Base-by-base conservation (phyloP, 805 yeast genomes). In the Candida saitoana region DNA sequence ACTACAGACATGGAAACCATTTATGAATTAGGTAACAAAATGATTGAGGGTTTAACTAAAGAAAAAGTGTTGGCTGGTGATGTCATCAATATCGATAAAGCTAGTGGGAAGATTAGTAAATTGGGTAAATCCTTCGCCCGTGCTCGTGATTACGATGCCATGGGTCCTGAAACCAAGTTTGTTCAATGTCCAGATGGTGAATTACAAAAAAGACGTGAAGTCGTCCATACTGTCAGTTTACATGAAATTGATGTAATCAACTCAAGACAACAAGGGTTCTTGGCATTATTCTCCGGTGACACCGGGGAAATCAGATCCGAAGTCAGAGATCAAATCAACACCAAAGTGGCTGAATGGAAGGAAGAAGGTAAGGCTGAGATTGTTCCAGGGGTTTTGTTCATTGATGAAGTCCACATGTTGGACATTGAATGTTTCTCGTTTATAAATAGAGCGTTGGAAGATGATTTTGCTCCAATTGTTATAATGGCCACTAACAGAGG, bases 161-260 rank as follows among this genome's bases (percentile, higher is more conserved):
- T 89, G 95, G 96, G 96, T 16, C 96, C 97, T 41, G 98, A 95
- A 50, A 90, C 96, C 38, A 90, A 89, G 65, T 93, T 93, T 62
- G 96, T 93, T 44, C 97, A 93, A 66, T 85, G 96, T 61, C 99
- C 99, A 31, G 97, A 93, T 63, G 99, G 99, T 43, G 99, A 93
- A 71, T 79, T 93, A 58, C 99, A 93, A 70, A 87, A 87, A 60
- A 82, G 97, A 57, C 88, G 87, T 60, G 95, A 89, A 59, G 95
- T 89, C 27, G 96, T 90, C 27, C 99, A 93, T 67, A 95, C 96
- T 1, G 97, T 93, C n/a, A 87, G 97, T 2, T 73, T 93, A 52
- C 98, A 93, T 67, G 99, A 93, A 65, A 87, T 93, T 54, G 99
- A 93, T 67, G 96, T 91, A 41, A 95, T 95, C 60, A 93, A 93